Percentiles rank a stretch among this genome's conserved stretches.
Evolutionary conservation across 352 stramenopile species (phyloP).

Genomic region (Globisporangium yorkense): DNA sequence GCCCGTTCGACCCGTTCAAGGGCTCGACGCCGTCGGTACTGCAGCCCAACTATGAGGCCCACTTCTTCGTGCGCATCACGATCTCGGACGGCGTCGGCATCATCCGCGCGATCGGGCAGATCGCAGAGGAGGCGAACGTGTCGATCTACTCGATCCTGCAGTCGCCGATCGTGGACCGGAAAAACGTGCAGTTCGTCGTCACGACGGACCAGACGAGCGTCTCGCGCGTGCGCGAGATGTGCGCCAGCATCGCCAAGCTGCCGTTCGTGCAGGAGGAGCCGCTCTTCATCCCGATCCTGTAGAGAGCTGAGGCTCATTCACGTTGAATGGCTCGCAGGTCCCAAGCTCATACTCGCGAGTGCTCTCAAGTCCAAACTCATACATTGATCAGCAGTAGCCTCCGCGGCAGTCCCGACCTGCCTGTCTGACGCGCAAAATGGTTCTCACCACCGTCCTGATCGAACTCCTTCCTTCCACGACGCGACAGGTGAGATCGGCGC

Average conservation of each 20-base stretch:
- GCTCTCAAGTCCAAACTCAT: too few relatives aligned
- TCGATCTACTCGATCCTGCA: constrained; percentile 97
- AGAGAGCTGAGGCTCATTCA: constrained; percentile 8
- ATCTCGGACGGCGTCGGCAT: constrained; percentile 93
- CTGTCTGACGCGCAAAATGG: too few relatives aligned
- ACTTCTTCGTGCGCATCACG: constrained; percentile 95
- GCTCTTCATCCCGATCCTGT: constrained; percentile 72
- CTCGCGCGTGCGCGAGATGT: constrained; percentile 86
- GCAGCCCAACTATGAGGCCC: constrained; percentile 88
- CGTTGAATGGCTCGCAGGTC: too few relatives aligned
- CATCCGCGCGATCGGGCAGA: constrained; percentile 91
- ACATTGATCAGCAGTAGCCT: too few relatives aligned
- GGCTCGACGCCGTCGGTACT: constrained; percentile 45
- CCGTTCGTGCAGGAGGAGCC: constrained; percentile 83
- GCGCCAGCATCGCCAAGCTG: constrained; percentile 83
- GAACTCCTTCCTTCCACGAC: too few relatives aligned
- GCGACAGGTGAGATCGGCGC: not conserved
- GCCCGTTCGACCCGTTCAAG: constrained; percentile 85
- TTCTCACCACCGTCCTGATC: not conserved
- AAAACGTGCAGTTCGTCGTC: constrained; percentile 95
- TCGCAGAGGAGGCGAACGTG: constrained; percentile 92
- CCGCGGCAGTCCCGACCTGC: too few relatives aligned
- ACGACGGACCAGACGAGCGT: constrained; percentile 92
- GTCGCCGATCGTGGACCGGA: constrained; percentile 90
- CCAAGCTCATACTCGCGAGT: too few relatives aligned